phyloP scores from a whole-genome alignment of 2,329 filamentous ascomycete species.

The Capronia coronata region DNA sequence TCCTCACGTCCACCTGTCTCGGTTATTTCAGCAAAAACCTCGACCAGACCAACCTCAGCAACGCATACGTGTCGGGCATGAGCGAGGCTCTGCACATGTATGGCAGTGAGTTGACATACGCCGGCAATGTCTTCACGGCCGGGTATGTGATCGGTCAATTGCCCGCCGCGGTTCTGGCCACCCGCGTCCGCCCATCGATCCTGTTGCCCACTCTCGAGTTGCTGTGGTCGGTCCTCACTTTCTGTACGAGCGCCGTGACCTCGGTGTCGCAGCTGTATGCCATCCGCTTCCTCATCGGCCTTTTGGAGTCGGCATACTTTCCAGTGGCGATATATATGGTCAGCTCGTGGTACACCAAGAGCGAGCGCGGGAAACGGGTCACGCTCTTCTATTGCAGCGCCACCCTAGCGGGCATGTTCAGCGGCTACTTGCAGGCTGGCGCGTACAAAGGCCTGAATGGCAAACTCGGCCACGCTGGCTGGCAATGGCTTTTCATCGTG shows the following conservation, averaged over 20 bases:
- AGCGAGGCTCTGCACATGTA: conserved; percentile 46
- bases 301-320: conserved; percentile 27
- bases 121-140: conserved; percentile 33
- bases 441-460: conserved; percentile 49
- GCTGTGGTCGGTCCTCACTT: conserved; percentile 31
- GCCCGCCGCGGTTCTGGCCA: conserved; percentile 31
- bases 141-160: conserved; percentile 54
- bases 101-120: conserved; percentile 46
- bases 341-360: conserved; percentile 24
- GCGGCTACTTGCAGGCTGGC: conserved; percentile 51
- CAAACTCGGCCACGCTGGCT: conserved; percentile 44
- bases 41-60: conserved; percentile 25
- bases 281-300: conserved; percentile 13
- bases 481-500: conserved; percentile 54
- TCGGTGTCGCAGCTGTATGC: conserved; percentile 30
- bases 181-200: conserved; percentile 32
- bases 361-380: conserved; percentile 34
- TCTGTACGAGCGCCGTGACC: conserved; percentile 29
- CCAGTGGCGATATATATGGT: conserved; percentile 32
- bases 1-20: conserved; percentile 30
- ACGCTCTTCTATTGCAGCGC: conserved; percentile 35
- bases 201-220: conserved; percentile 31
- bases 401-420: conserved; percentile 44
- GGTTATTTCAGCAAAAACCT: conserved; percentile 29
- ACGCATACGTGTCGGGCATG: conserved; percentile 31